Percentiles rank a stretch among this genome's conserved stretches.
phyloP scores from a whole-genome alignment of 768 basidiomycete species.

The Epithele typhae region DNA sequence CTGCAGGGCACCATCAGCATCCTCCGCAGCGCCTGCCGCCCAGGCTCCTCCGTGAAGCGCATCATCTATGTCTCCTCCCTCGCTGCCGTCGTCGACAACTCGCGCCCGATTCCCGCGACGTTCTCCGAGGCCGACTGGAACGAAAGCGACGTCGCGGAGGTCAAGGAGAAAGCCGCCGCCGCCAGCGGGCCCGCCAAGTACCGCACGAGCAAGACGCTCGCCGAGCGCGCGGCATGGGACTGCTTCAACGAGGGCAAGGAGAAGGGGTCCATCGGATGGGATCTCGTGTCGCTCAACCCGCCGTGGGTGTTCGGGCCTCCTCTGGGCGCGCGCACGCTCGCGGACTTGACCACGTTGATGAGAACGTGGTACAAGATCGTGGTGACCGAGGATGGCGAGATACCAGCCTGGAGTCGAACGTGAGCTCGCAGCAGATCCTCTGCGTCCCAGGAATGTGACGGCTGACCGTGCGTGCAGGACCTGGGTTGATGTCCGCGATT shows the following conservation, averaged over 20 bases:
- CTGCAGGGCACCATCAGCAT: slow-evolving; percentile 38
- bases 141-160: slow-evolving; percentile 22
- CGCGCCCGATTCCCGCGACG: background rate
- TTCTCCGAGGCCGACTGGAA: slow-evolving; percentile 50
- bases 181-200: slow-evolving; percentile 41
- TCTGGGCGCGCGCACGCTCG: slow-evolving; percentile 10
- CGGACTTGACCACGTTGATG: slow-evolving; percentile 38
- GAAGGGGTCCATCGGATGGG: slow-evolving; percentile 25
- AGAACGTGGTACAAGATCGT: slow-evolving; percentile 31
- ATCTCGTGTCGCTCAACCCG: slow-evolving; percentile 33
- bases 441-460: no score
- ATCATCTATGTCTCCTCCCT: slow-evolving; percentile 66
- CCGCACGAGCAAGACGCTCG: slow-evolving; percentile 58
- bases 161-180: slow-evolving; percentile 25
- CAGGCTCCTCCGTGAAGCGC: slow-evolving; percentile 47
- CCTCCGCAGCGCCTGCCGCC: slow-evolving; percentile 29
- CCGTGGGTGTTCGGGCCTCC: slow-evolving; percentile 27
- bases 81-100: slow-evolving; percentile 32
- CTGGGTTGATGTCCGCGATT: slow-evolving; percentile 20
- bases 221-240: slow-evolving; percentile 37
- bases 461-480: background rate
- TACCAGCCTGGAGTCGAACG: background rate
- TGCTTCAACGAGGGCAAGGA: slow-evolving; percentile 12
- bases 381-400: slow-evolving; percentile 6
- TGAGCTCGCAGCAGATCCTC: no score